A percentile compares a stretch with the other conserved stretches of the same genome.
phyloP scores from a whole-genome alignment of 2,329 filamentous ascomycete genomes.

The Teratosphaeriaceae sp. region DNA sequence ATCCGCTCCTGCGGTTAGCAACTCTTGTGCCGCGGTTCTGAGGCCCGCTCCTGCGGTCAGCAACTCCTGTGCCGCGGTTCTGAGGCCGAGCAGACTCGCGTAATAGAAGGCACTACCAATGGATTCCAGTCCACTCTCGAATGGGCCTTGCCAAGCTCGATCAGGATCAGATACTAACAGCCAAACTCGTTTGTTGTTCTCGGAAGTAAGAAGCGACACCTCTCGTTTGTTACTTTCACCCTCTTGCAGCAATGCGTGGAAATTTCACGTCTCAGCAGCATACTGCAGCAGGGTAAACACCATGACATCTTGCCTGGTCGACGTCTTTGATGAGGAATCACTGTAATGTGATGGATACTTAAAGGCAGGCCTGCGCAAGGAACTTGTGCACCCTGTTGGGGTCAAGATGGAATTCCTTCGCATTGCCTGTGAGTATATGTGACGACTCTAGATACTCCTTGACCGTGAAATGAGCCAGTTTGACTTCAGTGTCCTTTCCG shows the following conservation, averaged over 20 bases:
- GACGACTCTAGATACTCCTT: conserved; percentile 20
- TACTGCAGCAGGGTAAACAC: conserved; percentile 10
- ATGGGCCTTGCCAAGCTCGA: neutral
- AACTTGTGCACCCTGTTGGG: conserved; percentile 6
- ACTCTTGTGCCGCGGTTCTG: conserved; percentile 7
- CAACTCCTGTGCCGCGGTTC: conserved; percentile 8
- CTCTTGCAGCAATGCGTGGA: conserved; percentile 10
- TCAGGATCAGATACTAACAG: conserved; percentile 8
- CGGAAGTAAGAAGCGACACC: conserved; percentile 4
- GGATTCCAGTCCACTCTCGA: conserved; percentile 1
- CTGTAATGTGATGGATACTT: conserved; percentile 12
- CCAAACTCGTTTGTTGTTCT: conserved; percentile 7
- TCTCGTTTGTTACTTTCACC: conserved; percentile 4
- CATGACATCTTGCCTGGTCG: conserved; percentile 7
- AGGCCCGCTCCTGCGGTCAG: conserved; percentile 5
- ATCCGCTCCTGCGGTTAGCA: conserved; percentile 7
- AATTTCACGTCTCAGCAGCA: conserved; percentile 11
- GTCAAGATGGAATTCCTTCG: conserved; percentile 11
- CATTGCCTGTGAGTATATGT: conserved; percentile 10
- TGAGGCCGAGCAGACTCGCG: conserved; percentile 1
- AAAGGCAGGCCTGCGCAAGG: conserved; percentile 14
- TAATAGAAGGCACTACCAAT: conserved; percentile 5
- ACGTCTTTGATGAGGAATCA: conserved; percentile 5
- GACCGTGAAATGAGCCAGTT: conserved; percentile 21
- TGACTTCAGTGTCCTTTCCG: conserved; percentile 6